Conservation (phyloP, 1,139 yeast genomes). For the Ashbya aceris region DNA sequence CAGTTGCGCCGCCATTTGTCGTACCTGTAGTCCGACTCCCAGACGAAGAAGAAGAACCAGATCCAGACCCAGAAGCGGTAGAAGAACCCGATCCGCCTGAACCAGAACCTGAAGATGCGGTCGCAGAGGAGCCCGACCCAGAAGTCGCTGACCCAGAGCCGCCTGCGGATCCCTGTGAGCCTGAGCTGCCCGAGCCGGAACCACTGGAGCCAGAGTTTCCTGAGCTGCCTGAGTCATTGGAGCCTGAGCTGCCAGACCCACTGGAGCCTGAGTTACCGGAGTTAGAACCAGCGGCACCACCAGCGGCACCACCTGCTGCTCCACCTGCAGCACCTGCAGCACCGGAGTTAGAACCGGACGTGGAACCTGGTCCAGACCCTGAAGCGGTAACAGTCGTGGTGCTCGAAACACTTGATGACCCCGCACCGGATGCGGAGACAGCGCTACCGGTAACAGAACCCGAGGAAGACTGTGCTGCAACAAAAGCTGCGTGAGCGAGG, state of each 20-base stretch:
- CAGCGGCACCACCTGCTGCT: background rate
- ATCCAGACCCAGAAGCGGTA: background rate
- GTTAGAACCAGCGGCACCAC: background rate
- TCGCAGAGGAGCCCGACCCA: conserved; percentile 5
- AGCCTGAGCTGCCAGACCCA: background rate
- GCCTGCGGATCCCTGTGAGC: background rate
- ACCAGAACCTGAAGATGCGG: conserved; percentile 9
- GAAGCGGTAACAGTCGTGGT: conserved; percentile 3
- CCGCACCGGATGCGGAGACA: conserved; percentile 2
- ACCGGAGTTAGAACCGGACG: background rate
- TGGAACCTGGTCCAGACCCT: conserved; percentile 1
- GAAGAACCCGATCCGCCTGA: conserved; percentile 5
- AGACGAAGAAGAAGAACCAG: background rate
- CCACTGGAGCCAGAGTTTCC: background rate
- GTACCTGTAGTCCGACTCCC: conserved; percentile 3
- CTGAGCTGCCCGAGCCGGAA: too few species aligned
- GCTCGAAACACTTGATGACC: background rate
- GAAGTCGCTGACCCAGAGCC: background rate
- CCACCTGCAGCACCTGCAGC: conserved; percentile 1
- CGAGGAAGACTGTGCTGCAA: background rate
- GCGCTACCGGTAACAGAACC: background rate
- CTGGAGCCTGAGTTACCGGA: background rate
- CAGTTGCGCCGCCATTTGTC: conserved; percentile 4
- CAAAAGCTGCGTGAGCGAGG: background rate
- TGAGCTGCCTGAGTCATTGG: background rate